These are phyloP conservation scores for Inonotus obliquus DNA, from an alignment of 1,284 basidiomycete genomes.

Conservation along the genomic window DNA sequence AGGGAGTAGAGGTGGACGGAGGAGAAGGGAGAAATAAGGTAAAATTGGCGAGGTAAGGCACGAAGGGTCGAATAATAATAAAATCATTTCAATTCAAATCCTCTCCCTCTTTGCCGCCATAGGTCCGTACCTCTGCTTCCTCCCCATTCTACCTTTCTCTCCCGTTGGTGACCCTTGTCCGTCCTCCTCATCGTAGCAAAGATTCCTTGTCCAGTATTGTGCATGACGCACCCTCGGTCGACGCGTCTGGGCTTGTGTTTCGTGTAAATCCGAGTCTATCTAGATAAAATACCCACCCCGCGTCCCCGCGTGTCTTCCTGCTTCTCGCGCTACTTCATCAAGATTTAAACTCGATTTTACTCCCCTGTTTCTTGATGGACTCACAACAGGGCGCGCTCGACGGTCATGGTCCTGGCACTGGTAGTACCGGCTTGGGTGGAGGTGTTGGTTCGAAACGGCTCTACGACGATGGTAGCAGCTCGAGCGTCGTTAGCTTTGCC, in stretches of 20 bases:
- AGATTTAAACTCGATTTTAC: background rate
- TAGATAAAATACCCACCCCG: background rate
- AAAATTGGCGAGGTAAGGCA: background rate
- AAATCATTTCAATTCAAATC: background rate
- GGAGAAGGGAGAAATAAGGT: background rate
- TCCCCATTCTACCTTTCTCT: background rate
- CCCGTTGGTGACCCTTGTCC: too few relatives aligned
- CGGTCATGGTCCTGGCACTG: background rate
- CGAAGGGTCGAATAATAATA: background rate
- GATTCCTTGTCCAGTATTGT: background rate
- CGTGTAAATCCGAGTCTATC: background rate
- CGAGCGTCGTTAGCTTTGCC: conserved; percentile 7
- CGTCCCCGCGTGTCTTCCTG: background rate
- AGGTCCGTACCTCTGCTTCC: background rate
- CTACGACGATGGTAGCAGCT: background rate
- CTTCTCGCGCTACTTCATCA: background rate
- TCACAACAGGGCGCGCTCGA: background rate
- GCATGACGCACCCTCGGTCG: background rate
- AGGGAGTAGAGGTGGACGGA: background rate
- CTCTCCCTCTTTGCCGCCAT: background rate
- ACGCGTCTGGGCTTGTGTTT: background rate
- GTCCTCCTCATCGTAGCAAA: background rate
- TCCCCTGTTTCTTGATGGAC: background rate
- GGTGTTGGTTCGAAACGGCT: background rate
- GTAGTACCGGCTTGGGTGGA: background rate